Evolutionary conservation across 371 early-diverging fungal species (phyloP), one percentile per base, ranked within the genome.

Genomic region (Fennellomyces sp.): DNA sequence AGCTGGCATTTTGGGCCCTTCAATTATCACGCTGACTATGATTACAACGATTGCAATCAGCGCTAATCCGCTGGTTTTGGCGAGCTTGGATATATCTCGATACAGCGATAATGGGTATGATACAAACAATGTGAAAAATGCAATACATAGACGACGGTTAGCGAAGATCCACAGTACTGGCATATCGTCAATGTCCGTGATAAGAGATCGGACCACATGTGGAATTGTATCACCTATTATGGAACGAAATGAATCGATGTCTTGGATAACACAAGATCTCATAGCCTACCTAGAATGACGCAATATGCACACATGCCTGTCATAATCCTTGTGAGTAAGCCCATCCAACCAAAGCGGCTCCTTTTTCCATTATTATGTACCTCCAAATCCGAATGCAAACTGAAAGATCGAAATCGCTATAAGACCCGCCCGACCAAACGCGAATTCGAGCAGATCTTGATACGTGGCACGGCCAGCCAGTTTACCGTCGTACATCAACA

Each of bases 371-470:
- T 12, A 11, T 3, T 50, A 21, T 45, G 65, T 79, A 84, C 92
- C 92, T 59, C 92, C 92, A 75, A 91, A 91, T 6, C 91, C 90
- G 83, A 92, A 91, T 21, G 83, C 84, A 65, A 91, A 90, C 57
- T 91, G 91, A 65, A 90, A 90, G 49, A 90, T 69, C 2, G 91
- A 91, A 52, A 87, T 91, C 13, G 82, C 79, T 52, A 88, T 69
- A 28, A 89, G 65, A 5, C 93, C 93, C 15, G 81, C 56, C 33
- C 81, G 82, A 45, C 93, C 93, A 69, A 91, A 91, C 36, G 90
- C 84, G 60, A 87, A 84, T 68, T 84, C 78, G 58, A 91, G 76
- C 51, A 92, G 56, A 33, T 89, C 93, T 62, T 91, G 91, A 73
- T 91, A 92, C 0, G 89, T 86, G 11, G 77, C 78, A 41, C 85